These are phyloP conservation scores for Tephrocybe sp. DNA, from an alignment of 768 basidiomycete genomes.

Conservation along the genomic window DNA sequence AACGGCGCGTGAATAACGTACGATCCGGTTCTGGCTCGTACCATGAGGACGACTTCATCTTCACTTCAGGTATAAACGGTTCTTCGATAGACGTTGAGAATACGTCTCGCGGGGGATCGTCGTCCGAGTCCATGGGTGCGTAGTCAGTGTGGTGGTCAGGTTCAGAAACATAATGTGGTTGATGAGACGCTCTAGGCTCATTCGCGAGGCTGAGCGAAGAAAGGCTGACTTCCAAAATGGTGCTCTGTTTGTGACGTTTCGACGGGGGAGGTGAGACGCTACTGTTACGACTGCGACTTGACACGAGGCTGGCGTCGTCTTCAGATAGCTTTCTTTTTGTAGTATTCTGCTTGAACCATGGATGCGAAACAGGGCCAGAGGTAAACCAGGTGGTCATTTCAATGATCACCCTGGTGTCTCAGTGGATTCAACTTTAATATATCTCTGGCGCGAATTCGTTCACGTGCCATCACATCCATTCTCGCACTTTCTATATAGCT, in stretches of 20 bases:
- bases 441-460: conserved; percentile 8
- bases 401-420: background rate
- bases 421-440: background rate
- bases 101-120: background rate
- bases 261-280: conserved; percentile 23
- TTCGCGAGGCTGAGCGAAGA: conserved; percentile 46
- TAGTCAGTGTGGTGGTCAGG: conserved; percentile 7
- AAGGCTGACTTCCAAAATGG: conserved; percentile 54
- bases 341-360: conserved; percentile 39
- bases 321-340: conserved; percentile 42
- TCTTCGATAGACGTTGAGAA: conserved; percentile 27
- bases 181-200: conserved; percentile 16
- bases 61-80: conserved; percentile 48
- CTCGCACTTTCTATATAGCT: background rate
- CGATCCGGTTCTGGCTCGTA: conserved; percentile 71
- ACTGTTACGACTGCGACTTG: conserved; percentile 7
- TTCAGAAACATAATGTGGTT: conserved; percentile 13
- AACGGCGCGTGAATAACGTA: conserved; percentile 34
- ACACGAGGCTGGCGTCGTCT: conserved; percentile 11
- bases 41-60: conserved; percentile 66
- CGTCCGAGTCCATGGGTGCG: conserved; percentile 11
- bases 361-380: conserved; percentile 34
- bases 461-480: conserved; percentile 12
- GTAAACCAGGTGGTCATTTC: conserved; percentile 26
- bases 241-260: conserved; percentile 48